These are phyloP conservation scores for Mycena citricolor DNA, from an alignment of 1,284 basidiomycete genomes.

Conservation along the genomic window DNA sequence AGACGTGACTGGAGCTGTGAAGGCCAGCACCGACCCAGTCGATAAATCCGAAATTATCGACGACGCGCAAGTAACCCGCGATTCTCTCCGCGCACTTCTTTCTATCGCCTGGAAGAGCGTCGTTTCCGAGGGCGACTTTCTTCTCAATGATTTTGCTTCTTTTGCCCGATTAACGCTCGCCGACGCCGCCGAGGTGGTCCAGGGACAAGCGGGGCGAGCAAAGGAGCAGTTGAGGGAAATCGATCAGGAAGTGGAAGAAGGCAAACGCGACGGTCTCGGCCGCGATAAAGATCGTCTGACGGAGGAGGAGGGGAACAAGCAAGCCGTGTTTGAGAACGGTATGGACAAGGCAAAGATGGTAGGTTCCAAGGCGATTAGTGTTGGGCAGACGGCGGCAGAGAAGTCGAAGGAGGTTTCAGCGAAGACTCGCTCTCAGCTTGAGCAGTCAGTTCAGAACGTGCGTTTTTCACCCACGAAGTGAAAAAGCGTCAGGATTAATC, in stretches of 20 bases:
- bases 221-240: slow-evolving; percentile 52
- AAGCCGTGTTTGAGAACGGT: slow-evolving; percentile 57
- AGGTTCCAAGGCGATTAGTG: slow-evolving; percentile 57
- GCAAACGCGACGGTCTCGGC: slow-evolving; percentile 56
- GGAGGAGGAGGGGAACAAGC: slow-evolving; percentile 44
- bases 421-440: slow-evolving; percentile 40
- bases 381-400: slow-evolving; percentile 41
- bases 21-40: slow-evolving; percentile 34
- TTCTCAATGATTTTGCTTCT: slow-evolving; percentile 62
- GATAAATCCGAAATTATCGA: slow-evolving; percentile 44
- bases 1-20: slow-evolving; percentile 38
- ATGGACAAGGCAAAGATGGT: slow-evolving; percentile 62
- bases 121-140: slow-evolving; percentile 48
- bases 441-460: slow-evolving; percentile 54
- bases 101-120: slow-evolving; percentile 52
- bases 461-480: slow-evolving; percentile 10
- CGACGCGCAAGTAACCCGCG: slow-evolving; percentile 50
- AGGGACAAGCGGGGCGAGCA: slow-evolving; percentile 46
- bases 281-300: slow-evolving; percentile 47
- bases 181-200: slow-evolving; percentile 58
- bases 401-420: slow-evolving; percentile 44
- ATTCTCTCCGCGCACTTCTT: slow-evolving; percentile 49
- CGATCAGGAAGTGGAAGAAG: slow-evolving; percentile 57
- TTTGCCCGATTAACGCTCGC: slow-evolving; percentile 61
- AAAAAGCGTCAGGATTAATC: not conserved